Evolutionary conservation across 164 flowering plant species (phyloP), one percentile per base, ranked within the genome.

Genomic region (Chimonanthus salicifolius): DNA sequence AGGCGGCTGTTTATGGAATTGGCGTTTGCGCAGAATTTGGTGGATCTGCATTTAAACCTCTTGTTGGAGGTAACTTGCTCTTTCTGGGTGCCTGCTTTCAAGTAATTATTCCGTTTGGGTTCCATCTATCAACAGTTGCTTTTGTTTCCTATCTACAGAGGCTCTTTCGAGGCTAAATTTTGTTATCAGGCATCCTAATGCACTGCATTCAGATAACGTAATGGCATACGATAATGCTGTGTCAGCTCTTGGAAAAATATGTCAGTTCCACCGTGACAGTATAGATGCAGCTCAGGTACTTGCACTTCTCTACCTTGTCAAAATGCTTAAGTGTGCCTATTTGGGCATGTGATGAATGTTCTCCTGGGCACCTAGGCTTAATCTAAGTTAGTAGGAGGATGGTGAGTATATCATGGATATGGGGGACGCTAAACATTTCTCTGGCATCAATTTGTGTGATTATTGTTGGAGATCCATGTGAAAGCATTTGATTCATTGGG

Each of bases 1-100:
- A 96, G 99, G 98, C 99, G 54, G 99, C 99, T 75, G 98, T 92
- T 2, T 96, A 96, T 87, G 99, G 99, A 16, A 84, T 96, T 76
- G 99, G 99, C 54, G 97, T 95, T 66, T 95, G 99, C 80, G 97
- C 99, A 33, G 99, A 93, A 73, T 92, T 80, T 84, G 99, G 99
- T 73, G 94, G 95, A 69, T 77, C 97, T 72, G 92, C 78, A 2
- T 89, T 96, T 72, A 91, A 86, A 75, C 93, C 98, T 48, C 88
- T 94, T 71, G 95, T 90, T 74, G 97, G 98, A 83, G 99, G 99
- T 95, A 80, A 62, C 49, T 64, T 54, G 4, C 46, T 49, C 64
- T 43, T 68, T 18, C 58, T 44, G 16, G 5, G 18, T 76, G 66
- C 66, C 54, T 20, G 33, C 47, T 4, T 47, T 68, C 7, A 67